Conservation (phyloP, 345 rosid genomes). For the Populus alba region DNA sequence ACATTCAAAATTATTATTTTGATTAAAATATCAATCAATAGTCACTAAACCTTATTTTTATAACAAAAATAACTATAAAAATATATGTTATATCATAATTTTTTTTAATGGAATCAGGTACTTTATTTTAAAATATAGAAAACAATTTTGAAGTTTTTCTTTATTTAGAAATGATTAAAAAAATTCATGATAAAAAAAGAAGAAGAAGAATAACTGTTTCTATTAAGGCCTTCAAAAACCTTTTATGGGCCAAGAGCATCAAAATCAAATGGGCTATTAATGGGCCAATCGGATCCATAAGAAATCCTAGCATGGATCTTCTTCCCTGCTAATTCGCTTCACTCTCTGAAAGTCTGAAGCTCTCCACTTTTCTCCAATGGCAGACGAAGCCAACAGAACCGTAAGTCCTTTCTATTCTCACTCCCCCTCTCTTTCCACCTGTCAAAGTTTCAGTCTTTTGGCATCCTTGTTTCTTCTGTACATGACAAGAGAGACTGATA, state of each 20-base stretch:
- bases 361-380: slow-evolving; percentile 29
- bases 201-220: too few species aligned
- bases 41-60: too few species aligned
- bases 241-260: background rate
- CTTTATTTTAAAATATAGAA: too few species aligned
- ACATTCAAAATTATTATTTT: too few species aligned
- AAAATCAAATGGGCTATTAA: background rate
- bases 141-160: too few species aligned
- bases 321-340: background rate
- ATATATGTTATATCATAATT: too few species aligned
- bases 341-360: background rate
- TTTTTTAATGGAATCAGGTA: too few species aligned
- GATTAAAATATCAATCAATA: too few species aligned
- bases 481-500: background rate
- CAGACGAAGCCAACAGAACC: slow-evolving; percentile 50
- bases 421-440: background rate
- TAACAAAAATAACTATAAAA: too few species aligned
- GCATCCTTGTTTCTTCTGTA: background rate
- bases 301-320: background rate
- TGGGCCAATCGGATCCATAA: background rate
- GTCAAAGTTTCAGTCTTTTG: background rate
- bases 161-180: too few species aligned
- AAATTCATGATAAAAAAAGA: background rate
- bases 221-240: background rate
- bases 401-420: slow-evolving; percentile 21